Evolutionary conservation across 129 eudicot genomes (phyloP).

Genomic region (Deinandra increscens): DNA sequence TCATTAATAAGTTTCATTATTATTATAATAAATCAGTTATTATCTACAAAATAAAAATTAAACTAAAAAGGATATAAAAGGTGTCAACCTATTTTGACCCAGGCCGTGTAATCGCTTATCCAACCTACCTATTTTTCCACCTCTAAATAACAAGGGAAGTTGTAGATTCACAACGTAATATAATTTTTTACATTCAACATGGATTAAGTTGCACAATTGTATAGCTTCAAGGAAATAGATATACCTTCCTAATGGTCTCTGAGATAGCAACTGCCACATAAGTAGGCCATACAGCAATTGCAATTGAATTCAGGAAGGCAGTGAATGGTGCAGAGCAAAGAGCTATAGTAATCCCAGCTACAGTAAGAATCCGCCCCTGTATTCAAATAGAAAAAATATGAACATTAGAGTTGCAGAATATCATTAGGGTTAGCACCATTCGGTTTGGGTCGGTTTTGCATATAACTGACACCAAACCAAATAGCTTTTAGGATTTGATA

Average conservation of each 20-base stretch:
- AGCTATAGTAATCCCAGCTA: constrained; percentile 82
- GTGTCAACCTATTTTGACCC: too few relatives aligned
- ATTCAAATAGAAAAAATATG: background rate
- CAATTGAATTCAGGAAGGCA: constrained; percentile 58
- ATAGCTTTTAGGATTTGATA: background rate
- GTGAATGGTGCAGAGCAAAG: constrained; percentile 75
- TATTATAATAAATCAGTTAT: too few relatives aligned
- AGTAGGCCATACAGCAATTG: constrained; percentile 88
- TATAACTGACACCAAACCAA: background rate
- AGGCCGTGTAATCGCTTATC: too few relatives aligned
- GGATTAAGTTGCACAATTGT: background rate
- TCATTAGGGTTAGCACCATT: background rate
- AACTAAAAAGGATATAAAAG: too few relatives aligned
- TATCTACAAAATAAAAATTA: too few relatives aligned
- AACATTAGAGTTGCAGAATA: background rate
- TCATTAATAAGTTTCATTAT: too few relatives aligned
- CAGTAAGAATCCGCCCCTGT: constrained; percentile 85
- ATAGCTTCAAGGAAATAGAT: constrained; percentile 14
- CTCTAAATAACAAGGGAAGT: background rate
- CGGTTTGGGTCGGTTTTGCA: background rate
- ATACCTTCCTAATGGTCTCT: constrained; percentile 84
- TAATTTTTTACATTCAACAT: background rate
- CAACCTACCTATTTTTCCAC: background rate
- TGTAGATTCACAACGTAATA: background rate
- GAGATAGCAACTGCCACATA: constrained; percentile 76